Base-by-base conservation (phyloP, 495 filamentous ascomycete species). In the Aspergillus steynii region DNA sequence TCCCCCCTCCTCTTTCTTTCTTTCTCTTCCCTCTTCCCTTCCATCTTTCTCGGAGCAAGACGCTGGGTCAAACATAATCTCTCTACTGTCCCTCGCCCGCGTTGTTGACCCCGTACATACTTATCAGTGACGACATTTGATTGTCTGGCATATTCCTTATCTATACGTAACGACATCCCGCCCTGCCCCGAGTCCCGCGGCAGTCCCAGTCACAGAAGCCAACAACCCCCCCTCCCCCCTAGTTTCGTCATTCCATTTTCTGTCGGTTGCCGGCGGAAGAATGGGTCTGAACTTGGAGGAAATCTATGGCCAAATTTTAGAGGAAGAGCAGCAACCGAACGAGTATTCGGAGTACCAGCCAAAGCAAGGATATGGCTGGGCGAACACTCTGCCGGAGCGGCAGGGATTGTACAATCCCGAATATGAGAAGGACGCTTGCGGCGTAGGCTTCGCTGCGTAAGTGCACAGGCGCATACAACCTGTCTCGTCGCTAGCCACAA, bases 381-480 rank as follows among this genome's bases (percentile, higher is more conserved):
- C 95, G 56, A 90, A 93, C 65, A 88, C 94, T 71, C 83, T 99
- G 66, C 95, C 95, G 61, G 86, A 96, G 82, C 94, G 94, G 85
- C 96, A 98, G 87, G 95, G 94, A 78, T 86, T 99, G 34, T 99
- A 99, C 72, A 93, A 98, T 75, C 95, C 95, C 56, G 86, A 88
- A 70, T 88, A 95, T 58, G 95, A 99, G 76, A 99, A 99, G 77
- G 95, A 99, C 93, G 92, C 95, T 50, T 99, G 95, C 72, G 95
- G 95, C 89, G 95, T 99, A 66, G 96, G 95, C 71, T 99, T 99
- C 77, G 93, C 95, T 74, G 96, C 95, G 93, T 97, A 82, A 80
- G 91, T 84, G 20, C 2, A 27, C 49, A 26, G 25, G 28, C 26
- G 8, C n/a, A 25, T 56, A 14, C 45, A 29, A 2, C 27, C 34